These are phyloP conservation scores for Penicillium italicum DNA, from an alignment of 2,329 filamentous ascomycete species.

Conservation along the genomic window DNA sequence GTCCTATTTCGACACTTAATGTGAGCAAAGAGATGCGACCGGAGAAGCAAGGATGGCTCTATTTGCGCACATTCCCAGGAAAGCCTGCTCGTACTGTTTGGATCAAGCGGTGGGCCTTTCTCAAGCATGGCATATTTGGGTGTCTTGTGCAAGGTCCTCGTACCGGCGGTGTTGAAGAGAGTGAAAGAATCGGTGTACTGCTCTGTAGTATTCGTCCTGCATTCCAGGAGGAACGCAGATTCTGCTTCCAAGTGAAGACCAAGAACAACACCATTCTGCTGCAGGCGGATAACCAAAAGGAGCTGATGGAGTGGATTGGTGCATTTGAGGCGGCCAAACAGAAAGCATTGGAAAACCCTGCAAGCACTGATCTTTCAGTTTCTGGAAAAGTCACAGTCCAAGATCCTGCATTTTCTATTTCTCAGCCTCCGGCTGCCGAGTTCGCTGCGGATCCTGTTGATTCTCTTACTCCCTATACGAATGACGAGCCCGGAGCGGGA, in stretches of 20 bases:
- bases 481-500: slow-evolving; percentile 52
- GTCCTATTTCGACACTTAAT: slow-evolving; percentile 63
- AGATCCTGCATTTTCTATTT: slow-evolving; percentile 85
- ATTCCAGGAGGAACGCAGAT: slow-evolving; percentile 86
- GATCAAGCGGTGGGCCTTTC: slow-evolving; percentile 91
- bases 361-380: slow-evolving; percentile 48
- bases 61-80: slow-evolving; percentile 72
- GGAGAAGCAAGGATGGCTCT: slow-evolving; percentile 96
- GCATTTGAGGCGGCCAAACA: slow-evolving; percentile 93
- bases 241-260: slow-evolving; percentile 98
- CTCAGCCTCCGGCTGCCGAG: slow-evolving; percentile 79
- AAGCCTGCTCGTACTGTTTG: slow-evolving; percentile 89
- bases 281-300: slow-evolving; percentile 86
- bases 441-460: slow-evolving; percentile 79
- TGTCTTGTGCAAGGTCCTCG: slow-evolving; percentile 82
- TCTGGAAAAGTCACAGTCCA: slow-evolving; percentile 45
- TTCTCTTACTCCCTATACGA: slow-evolving; percentile 54
- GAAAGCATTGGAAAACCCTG: slow-evolving; percentile 74
- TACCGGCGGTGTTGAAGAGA: slow-evolving; percentile 82
- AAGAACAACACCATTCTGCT: slow-evolving; percentile 87
- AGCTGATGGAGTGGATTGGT: slow-evolving; percentile 92
- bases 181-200: slow-evolving; percentile 90
- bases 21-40: slow-evolving; percentile 47
- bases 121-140: slow-evolving; percentile 92
- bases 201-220: slow-evolving; percentile 90